phyloP scores from a whole-genome alignment of 345 rosid genomes.

The Gossypium turneri region DNA sequence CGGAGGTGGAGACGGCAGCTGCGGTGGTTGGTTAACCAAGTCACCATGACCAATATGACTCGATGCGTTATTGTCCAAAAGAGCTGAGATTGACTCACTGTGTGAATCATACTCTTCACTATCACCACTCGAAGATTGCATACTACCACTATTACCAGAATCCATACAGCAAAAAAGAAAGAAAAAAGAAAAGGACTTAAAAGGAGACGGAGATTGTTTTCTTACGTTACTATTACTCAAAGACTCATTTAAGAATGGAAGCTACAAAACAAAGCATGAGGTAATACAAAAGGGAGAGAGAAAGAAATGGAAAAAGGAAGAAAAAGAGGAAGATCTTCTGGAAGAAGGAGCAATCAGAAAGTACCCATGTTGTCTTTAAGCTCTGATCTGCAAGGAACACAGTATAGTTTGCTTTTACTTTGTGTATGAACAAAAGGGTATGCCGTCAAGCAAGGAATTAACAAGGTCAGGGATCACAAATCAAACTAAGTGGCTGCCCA shows the following conservation, averaged over 20 bases:
- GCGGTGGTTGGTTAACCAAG: conserved; percentile 31
- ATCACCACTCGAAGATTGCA: conserved; percentile 77
- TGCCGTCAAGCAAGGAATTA: conserved; percentile 21
- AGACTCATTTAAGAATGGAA: conserved; percentile 25
- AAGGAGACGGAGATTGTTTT: conserved; percentile 20
- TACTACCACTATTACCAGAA: conserved; percentile 77
- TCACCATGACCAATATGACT: conserved; percentile 27
- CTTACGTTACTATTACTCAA: conserved; percentile 4
- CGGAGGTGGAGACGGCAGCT: conserved; percentile 11
- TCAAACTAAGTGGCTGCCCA: conserved; percentile 18
- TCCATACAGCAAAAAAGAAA: conserved; percentile 33
- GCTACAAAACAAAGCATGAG: conserved; percentile 20
- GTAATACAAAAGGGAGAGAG: conserved; percentile 5
- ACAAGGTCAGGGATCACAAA: conserved; percentile 23
- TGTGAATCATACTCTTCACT: conserved; percentile 82
- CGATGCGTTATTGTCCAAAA: conserved; percentile 32
- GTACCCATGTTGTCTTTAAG: conserved; percentile 33
- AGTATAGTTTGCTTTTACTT: conserved; percentile 16
- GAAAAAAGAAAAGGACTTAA: not conserved
- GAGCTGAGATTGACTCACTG: conserved; percentile 51
- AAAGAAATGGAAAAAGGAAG: not conserved
- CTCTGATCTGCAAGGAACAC: conserved; percentile 35
- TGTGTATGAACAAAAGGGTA: conserved; percentile 23
- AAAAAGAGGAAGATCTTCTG: conserved; percentile 20
- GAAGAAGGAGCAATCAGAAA: conserved; percentile 29